These are phyloP conservation scores for Pythium guiyangense DNA, from an alignment of 352 stramenopile genomes.

Conservation along the genomic window DNA sequence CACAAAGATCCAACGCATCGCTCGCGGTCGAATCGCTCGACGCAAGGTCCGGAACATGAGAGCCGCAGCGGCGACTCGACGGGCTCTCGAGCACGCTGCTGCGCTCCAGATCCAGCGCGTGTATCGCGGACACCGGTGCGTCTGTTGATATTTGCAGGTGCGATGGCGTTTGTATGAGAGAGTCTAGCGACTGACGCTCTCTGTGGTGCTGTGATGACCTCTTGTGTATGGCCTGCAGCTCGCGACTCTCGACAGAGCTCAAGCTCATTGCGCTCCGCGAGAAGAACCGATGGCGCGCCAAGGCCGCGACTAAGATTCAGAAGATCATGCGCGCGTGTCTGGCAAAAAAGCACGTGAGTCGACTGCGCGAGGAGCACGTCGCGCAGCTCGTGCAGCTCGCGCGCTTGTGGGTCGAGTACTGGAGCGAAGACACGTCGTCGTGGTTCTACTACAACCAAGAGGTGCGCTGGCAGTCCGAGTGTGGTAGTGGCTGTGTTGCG, in stretches of 20 bases:
- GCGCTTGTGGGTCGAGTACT: slow-evolving; percentile 66
- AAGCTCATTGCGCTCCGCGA: slow-evolving; percentile 60
- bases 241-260: slow-evolving; percentile 59
- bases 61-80: slow-evolving; percentile 22
- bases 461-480: slow-evolving; percentile 12
- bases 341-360: slow-evolving; percentile 33
- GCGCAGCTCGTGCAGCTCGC: slow-evolving; percentile 39
- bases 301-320: slow-evolving; percentile 69
- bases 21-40: slow-evolving; percentile 31
- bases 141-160: background rate
- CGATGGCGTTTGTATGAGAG: background rate
- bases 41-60: slow-evolving; percentile 25
- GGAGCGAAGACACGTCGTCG: slow-evolving; percentile 60
- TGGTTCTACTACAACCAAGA: slow-evolving; percentile 82
- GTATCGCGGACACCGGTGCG: slow-evolving; percentile 63
- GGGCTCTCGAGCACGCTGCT: slow-evolving; percentile 29
- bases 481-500: background rate
- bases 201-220: background rate
- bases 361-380: slow-evolving; percentile 26
- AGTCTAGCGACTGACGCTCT: background rate
- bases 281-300: slow-evolving; percentile 41
- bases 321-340: slow-evolving; percentile 40
- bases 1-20: slow-evolving; percentile 52
- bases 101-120: slow-evolving; percentile 63
- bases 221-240: slow-evolving; percentile 17